Conservation (phyloP, 495 filamentous ascomycete species). For the Xylaria flabelliformis region DNA sequence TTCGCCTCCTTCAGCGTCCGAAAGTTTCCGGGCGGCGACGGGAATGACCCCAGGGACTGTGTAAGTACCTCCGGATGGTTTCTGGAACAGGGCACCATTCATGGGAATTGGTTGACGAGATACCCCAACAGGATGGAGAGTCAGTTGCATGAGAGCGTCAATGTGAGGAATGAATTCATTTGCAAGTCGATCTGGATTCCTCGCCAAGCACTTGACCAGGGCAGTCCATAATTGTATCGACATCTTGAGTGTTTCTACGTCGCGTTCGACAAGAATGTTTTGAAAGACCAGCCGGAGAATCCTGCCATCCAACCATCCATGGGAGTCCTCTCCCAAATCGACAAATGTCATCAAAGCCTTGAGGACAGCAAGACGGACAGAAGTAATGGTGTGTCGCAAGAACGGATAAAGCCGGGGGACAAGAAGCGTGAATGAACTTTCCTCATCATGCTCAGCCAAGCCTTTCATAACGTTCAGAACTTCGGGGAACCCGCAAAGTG, state of each 20-base stretch:
- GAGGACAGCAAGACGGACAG: constrained; percentile 89
- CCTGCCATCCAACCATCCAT: constrained; percentile 91
- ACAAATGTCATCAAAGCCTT: constrained; percentile 93
- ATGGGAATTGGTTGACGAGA: constrained; percentile 88
- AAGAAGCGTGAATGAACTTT: constrained; percentile 86
- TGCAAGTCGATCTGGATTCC: constrained; percentile 62
- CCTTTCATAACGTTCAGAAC: constrained; percentile 92
- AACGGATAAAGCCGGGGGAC: constrained; percentile 96
- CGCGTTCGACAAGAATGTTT: constrained; percentile 91
- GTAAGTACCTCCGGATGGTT: constrained; percentile 89
- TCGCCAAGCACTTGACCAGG: constrained; percentile 70
- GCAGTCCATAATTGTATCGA: constrained; percentile 89
- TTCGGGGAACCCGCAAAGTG: constrained; percentile 91
- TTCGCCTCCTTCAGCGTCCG: constrained; percentile 59
- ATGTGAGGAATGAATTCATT: constrained; percentile 73
- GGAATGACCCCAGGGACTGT: constrained; percentile 56
- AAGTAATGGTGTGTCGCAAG: constrained; percentile 94
- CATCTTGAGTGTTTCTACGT: constrained; percentile 72
- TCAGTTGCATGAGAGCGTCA: constrained; percentile 76
- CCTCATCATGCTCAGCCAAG: constrained; percentile 81
- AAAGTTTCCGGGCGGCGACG: constrained; percentile 60
- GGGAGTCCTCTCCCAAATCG: constrained; percentile 80
- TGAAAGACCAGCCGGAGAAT: constrained; percentile 90
- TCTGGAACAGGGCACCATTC: constrained; percentile 86
- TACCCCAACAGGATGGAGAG: constrained; percentile 89